phyloP scores from a whole-genome alignment of 306 rosid genomes.

The Argentina anserina region DNA sequence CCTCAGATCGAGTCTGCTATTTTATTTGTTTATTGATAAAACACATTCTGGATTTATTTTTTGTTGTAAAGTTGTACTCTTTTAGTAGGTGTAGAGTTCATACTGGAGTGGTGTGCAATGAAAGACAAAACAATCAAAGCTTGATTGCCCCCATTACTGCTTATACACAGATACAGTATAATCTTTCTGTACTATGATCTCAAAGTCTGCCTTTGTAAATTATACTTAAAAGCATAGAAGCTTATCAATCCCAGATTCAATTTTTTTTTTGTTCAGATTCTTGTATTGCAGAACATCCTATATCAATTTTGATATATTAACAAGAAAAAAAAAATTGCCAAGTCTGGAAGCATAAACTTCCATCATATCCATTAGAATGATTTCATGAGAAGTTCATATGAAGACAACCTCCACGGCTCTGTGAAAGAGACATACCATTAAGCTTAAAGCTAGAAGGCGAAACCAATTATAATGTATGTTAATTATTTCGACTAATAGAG shows the following conservation, averaged over 20 bases:
- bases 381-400: conserved; percentile 1
- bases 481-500: neutral
- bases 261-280: neutral
- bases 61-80: conserved; percentile 10
- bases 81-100: conserved; percentile 4
- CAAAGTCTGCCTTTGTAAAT: conserved; percentile 1
- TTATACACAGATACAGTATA: neutral
- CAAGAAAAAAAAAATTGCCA: neutral
- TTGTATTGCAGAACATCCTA: neutral
- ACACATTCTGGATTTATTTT: neutral
- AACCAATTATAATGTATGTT: neutral
- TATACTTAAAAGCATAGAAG: neutral
- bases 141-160: neutral
- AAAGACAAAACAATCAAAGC: conserved; percentile 4
- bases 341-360: neutral
- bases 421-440: neutral
- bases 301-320: neutral
- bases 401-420: neutral
- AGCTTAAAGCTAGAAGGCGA: neutral
- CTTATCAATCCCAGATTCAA: neutral
- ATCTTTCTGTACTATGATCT: conserved; percentile 9
- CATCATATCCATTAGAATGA: neutral
- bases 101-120: conserved; percentile 12
- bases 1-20: neutral
- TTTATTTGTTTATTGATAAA: neutral